Percentiles rank a stretch among this genome's conserved stretches.
These are phyloP conservation scores for Leptographium flavum DNA, from an alignment of 2,329 filamentous ascomycete species.

Conservation along the genomic window DNA sequence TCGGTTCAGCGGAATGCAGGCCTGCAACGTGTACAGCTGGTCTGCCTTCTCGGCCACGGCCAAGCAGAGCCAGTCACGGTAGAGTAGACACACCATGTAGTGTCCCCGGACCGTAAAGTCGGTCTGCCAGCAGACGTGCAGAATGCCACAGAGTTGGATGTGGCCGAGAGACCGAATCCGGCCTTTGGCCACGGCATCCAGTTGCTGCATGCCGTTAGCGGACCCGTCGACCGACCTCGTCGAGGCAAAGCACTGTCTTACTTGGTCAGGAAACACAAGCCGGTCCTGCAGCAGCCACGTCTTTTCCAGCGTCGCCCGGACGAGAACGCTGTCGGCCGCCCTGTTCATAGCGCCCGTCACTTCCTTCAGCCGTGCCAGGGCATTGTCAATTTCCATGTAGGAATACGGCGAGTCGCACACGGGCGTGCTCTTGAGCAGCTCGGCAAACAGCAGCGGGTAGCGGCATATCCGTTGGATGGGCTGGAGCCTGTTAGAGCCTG, in stretches of 20 bases:
- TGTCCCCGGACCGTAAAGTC: conserved; percentile 53
- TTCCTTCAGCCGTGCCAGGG: conserved; percentile 57
- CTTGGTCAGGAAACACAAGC: conserved; percentile 58
- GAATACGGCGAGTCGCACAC: conserved; percentile 73
- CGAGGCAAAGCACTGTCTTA: conserved; percentile 20
- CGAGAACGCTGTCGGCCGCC: conserved; percentile 62
- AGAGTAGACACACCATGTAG: conserved; percentile 79
- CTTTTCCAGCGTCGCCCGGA: conserved; percentile 58
- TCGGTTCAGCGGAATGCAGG: conserved; percentile 55
- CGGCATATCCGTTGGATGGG: conserved; percentile 86
- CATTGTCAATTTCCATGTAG: conserved; percentile 64
- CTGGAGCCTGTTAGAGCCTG: conserved; percentile 25
- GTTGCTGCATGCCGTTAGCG: no score
- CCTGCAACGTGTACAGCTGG: conserved; percentile 57
- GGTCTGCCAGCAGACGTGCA: conserved; percentile 73
- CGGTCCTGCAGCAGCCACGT: conserved; percentile 78
- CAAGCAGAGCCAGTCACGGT: conserved; percentile 64
- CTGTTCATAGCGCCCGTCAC: conserved; percentile 69
- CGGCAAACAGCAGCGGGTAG: conserved; percentile 76
- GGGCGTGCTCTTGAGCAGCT: conserved; percentile 70
- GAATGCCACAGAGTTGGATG: conserved; percentile 64
- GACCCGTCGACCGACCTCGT: no score
- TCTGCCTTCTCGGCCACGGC: conserved; percentile 52
- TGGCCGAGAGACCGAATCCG: conserved; percentile 71
- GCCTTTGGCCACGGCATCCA: conserved; percentile 40